A percentile compares a stretch with the other conserved stretches of the same genome.
Conservation (phyloP, 1,284 basidiomycete species). For the Cryptococcus floricola region DNA sequence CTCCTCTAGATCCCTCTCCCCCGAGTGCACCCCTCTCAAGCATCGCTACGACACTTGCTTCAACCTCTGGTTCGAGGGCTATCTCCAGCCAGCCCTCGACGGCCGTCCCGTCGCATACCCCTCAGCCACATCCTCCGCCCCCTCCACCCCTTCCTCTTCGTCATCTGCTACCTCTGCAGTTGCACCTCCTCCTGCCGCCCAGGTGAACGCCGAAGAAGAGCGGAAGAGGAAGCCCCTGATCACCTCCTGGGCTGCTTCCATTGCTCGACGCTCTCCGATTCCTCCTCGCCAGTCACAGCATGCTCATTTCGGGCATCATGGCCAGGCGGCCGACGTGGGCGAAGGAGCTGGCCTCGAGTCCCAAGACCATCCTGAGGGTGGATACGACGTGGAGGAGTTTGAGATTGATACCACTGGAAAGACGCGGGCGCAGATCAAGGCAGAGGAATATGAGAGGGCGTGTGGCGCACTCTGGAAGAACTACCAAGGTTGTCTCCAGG, state of each 20-base stretch:
- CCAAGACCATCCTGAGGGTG: too few species aligned
- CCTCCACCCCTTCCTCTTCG: neutral
- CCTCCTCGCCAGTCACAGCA: constrained; percentile 3
- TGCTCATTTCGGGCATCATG: neutral
- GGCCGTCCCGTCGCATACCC: constrained; percentile 1
- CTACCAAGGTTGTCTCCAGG: constrained; percentile 67
- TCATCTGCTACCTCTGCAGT: neutral
- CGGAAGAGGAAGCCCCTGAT: constrained; percentile 9
- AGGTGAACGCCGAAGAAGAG: neutral
- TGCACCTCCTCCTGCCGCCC: neutral
- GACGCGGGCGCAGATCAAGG: constrained; percentile 49
- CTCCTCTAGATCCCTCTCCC: constrained; percentile 53
- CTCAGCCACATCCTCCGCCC: neutral
- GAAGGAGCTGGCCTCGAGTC: too few species aligned
- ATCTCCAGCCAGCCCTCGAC: constrained; percentile 65
- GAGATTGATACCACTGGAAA: constrained; percentile 37
- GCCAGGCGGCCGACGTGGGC: neutral
- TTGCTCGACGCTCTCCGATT: constrained; percentile 7
- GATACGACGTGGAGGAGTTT: constrained; percentile 4
- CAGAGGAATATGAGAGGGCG: constrained; percentile 73
- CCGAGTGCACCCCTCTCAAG: constrained; percentile 84
- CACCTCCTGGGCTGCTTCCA: constrained; percentile 27
- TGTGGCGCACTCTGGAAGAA: constrained; percentile 76
- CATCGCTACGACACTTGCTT: constrained; percentile 88
- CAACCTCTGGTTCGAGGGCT: constrained; percentile 93